Evolutionary conservation across 208 protist genomes (phyloP).

Genomic region (Trypanosoma melophagium): DNA sequence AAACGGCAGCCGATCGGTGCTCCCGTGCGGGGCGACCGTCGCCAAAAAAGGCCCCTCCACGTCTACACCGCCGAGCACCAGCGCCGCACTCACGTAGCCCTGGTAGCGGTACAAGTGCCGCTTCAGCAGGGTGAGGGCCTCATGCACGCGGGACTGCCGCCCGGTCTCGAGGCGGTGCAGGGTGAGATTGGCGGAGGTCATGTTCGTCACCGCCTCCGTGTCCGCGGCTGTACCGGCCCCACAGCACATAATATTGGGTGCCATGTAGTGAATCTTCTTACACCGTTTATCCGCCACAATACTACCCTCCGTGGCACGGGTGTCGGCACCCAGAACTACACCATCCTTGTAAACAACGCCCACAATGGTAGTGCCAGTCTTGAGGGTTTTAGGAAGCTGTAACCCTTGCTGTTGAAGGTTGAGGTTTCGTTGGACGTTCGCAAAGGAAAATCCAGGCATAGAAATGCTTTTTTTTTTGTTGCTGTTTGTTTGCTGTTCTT

Average conservation of each 20-base stretch:
- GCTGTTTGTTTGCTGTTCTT: not conserved
- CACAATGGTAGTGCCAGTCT: constrained; percentile 99
- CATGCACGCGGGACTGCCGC: constrained; percentile 94
- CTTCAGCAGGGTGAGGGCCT: constrained; percentile 97
- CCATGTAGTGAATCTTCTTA: constrained; percentile 99
- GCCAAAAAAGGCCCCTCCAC: constrained; percentile 96
- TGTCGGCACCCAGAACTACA: constrained; percentile 99
- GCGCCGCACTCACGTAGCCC: constrained; percentile 97
- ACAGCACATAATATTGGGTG: constrained; percentile 99
- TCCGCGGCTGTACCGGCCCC: constrained; percentile 99
- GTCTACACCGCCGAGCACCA: constrained; percentile 99
- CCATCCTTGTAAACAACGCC: constrained; percentile 98
- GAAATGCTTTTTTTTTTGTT: constrained; percentile 25
- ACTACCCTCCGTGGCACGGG: constrained; percentile 97
- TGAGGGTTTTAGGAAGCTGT: constrained; percentile 84
- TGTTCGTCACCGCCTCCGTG: constrained; percentile 94
- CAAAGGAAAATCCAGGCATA: constrained; percentile 94
- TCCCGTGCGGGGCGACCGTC: constrained; percentile 98
- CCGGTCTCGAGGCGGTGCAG: constrained; percentile 95
- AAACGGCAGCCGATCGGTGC: constrained; percentile 97
- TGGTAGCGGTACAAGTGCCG: constrained; percentile 98
- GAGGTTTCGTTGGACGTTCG: constrained; percentile 91
- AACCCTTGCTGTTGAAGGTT: constrained; percentile 75
- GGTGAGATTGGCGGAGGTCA: constrained; percentile 94
- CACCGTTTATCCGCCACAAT: constrained; percentile 99